phyloP scores from a whole-genome alignment of 208 protist species.

The Acanthamoeba lugdunensis region DNA sequence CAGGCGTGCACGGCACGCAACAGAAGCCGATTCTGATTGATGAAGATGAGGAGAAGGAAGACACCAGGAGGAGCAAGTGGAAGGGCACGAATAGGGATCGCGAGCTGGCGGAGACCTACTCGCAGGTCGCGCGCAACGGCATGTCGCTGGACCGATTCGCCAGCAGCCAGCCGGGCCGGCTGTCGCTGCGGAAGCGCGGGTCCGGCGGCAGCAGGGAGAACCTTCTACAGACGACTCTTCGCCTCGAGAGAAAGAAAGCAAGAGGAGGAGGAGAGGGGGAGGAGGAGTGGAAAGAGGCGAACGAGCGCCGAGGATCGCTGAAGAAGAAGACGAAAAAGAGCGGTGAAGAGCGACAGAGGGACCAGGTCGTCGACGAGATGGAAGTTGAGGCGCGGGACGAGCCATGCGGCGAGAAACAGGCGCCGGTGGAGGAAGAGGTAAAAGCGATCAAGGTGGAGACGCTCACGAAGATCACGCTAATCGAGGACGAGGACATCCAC shows the following conservation, averaged over 20 bases:
- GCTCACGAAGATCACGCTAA: slow-evolving; percentile 4
- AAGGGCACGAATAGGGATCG: not conserved
- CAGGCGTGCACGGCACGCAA: not conserved
- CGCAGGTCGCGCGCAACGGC: not conserved
- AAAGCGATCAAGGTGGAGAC: not conserved
- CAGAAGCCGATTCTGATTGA: slow-evolving; percentile 34
- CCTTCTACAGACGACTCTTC: not conserved
- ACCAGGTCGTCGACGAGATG: too few relatives aligned
- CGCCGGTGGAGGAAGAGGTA: not conserved
- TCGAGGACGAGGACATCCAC: slow-evolving; percentile 1
- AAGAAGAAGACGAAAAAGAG: not conserved
- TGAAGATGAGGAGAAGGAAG: not conserved
- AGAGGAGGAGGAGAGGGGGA: not conserved
- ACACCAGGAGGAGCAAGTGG: not conserved
- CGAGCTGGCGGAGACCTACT: not conserved
- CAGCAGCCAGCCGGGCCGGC: not conserved
- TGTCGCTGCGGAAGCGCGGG: not conserved
- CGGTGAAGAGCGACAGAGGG: not conserved
- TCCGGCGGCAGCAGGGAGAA: not conserved
- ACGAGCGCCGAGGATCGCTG: not conserved
- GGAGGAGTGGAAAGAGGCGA: not conserved
- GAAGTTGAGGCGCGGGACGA: not conserved
- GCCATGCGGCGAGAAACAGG: not conserved
- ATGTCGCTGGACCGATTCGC: not conserved
- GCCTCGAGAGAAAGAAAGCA: not conserved